phyloP scores from a whole-genome alignment of 108 stramenopile species.

The Nitzschia sp. region DNA sequence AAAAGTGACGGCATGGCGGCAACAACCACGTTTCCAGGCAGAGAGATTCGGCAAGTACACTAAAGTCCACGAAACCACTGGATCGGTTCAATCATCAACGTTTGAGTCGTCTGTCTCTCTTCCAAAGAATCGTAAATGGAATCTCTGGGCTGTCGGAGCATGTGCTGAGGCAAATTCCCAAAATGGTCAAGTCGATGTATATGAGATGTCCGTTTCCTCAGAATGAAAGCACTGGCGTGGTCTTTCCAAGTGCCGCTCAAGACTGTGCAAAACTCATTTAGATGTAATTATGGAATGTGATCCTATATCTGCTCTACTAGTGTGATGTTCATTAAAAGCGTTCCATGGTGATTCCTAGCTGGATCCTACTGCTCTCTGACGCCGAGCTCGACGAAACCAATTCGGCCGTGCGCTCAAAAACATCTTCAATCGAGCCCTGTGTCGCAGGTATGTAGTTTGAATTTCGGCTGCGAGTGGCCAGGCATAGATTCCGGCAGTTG shows the following conservation, averaged over 20 bases:
- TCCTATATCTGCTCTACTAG: neutral
- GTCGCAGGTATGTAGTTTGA: conserved; percentile 20
- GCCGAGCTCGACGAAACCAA: conserved; percentile 18
- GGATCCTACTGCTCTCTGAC: conserved; percentile 21
- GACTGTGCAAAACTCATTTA: too few relatives aligned
- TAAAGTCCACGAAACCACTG: neutral
- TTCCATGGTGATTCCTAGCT: conserved; percentile 32
- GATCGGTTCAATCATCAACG: neutral
- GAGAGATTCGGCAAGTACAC: neutral
- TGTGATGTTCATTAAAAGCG: too few relatives aligned
- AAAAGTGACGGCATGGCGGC: neutral
- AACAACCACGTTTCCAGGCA: neutral
- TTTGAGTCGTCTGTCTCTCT: neutral
- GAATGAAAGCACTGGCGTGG: too few relatives aligned
- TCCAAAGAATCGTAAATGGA: conserved; percentile 1
- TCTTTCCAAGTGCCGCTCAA: neutral
- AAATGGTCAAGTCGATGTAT: neutral
- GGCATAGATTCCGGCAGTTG: conserved; percentile 18
- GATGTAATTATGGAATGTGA: too few relatives aligned
- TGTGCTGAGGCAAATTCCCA: neutral
- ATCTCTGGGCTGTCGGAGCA: neutral
- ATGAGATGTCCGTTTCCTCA: neutral
- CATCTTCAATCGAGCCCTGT: conserved; percentile 5
- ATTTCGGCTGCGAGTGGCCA: conserved; percentile 28
- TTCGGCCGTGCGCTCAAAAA: conserved; percentile 16